phyloP scores from a whole-genome alignment of 2,329 filamentous ascomycete species.

The Diaporthe destruens region DNA sequence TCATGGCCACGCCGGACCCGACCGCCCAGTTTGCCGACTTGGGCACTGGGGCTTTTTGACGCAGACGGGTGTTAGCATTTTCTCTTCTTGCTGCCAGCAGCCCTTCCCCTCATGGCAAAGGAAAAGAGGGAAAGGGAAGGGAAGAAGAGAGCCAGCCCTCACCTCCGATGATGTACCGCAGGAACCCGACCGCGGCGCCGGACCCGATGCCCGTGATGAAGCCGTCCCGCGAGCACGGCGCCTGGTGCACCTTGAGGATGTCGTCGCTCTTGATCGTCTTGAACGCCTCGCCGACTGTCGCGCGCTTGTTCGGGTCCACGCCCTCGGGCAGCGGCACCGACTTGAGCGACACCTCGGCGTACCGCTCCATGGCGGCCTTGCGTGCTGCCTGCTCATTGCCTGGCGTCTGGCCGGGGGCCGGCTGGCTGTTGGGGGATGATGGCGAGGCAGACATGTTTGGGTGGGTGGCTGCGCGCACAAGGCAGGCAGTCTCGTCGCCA shows the following conservation, averaged over 20 bases:
- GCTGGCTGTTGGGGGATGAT: background rate
- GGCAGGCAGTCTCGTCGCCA: background rate
- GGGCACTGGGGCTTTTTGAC: constrained; percentile 63
- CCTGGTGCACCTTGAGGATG: constrained; percentile 78
- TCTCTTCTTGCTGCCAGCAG: too few relatives aligned
- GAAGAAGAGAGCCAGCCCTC: background rate
- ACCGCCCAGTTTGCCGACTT: constrained; percentile 89
- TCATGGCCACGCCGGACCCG: constrained; percentile 77
- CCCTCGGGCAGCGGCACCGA: constrained; percentile 40
- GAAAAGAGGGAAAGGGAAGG: too few relatives aligned
- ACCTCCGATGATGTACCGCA: constrained; percentile 84
- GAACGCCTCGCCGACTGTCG: constrained; percentile 71
- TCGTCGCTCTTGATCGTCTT: constrained; percentile 76
- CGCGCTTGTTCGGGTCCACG: constrained; percentile 42
- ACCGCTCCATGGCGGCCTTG: constrained; percentile 39
- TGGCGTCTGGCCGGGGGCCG: constrained; percentile 11
- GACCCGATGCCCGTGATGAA: constrained; percentile 85
- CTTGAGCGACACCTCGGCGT: constrained; percentile 42
- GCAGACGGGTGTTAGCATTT: background rate
- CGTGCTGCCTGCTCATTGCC: constrained; percentile 11
- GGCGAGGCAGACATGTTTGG: constrained; percentile 34
- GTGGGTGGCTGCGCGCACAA: background rate
- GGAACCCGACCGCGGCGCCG: constrained; percentile 80
- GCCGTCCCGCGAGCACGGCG: constrained; percentile 86
- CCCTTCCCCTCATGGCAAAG: too few relatives aligned